Conservation (phyloP, 495 filamentous ascomycete genomes). For the Penicillium verhagenii region DNA sequence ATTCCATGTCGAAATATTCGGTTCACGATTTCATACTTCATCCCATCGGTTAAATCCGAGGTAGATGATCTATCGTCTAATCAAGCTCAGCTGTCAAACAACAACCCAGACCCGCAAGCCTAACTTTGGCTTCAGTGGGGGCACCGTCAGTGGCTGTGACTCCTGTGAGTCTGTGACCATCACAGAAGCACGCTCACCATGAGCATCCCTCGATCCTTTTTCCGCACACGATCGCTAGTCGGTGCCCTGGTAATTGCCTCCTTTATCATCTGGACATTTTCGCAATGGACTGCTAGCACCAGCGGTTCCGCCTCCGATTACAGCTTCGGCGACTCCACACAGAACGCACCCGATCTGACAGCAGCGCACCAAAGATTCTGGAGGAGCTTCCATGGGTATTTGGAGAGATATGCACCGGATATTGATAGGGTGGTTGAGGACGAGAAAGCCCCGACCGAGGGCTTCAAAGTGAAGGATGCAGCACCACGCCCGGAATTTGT, state of each 20-base stretch:
- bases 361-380: conserved; percentile 19
- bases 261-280: conserved; percentile 22
- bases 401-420: conserved; percentile 16
- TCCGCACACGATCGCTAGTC: conserved; percentile 20
- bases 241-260: conserved; percentile 19
- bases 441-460: conserved; percentile 18
- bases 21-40: background rate
- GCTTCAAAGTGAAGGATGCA: conserved; percentile 16
- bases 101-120: background rate
- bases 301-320: background rate
- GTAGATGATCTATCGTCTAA: background rate
- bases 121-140: background rate
- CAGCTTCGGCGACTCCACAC: background rate
- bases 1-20: background rate
- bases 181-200: background rate
- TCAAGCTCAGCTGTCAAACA: background rate
- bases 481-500: conserved; percentile 15
- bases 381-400: conserved; percentile 9
- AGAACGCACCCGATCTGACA: conserved; percentile 5
- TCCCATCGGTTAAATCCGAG: background rate
- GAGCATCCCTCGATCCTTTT: background rate
- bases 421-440: conserved; percentile 6
- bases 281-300: conserved; percentile 5
- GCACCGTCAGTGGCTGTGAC: background rate
- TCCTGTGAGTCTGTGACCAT: no score